Percentiles rank a stretch among this genome's conserved stretches.
Conservation (phyloP, 2,329 filamentous ascomycete species). For the Talaromyces islandicus region DNA sequence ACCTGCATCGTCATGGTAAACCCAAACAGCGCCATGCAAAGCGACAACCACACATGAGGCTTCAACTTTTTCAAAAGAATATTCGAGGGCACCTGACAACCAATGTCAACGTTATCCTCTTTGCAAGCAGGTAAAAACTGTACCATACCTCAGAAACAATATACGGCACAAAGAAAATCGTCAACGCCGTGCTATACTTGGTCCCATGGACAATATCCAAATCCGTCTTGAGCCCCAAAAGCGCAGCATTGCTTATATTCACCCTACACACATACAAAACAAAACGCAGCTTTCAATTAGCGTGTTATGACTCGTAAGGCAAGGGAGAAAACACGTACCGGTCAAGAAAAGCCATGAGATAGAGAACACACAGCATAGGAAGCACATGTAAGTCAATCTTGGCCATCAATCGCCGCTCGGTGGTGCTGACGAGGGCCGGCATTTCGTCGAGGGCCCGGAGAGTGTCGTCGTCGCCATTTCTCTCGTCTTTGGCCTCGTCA, state of each 20-base stretch:
- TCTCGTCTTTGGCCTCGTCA: not conserved
- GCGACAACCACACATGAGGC: slow-evolving; percentile 65
- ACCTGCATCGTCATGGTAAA: slow-evolving; percentile 54
- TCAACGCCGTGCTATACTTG: slow-evolving; percentile 69
- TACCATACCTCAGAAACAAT: slow-evolving; percentile 45
- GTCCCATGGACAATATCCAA: slow-evolving; percentile 48
- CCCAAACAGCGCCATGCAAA: slow-evolving; percentile 82
- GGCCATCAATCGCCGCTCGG: slow-evolving; percentile 58
- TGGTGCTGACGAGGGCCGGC: slow-evolving; percentile 24
- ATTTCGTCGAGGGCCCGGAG: not conserved
- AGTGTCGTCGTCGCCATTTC: not conserved
- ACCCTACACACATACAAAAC: slow-evolving; percentile 43
- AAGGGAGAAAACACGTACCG: slow-evolving; percentile 25
- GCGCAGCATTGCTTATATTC: slow-evolving; percentile 72
- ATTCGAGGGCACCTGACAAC: slow-evolving; percentile 62
- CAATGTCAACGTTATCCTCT: slow-evolving; percentile 61
- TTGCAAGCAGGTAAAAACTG: not conserved
- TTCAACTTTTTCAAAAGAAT: slow-evolving; percentile 63
- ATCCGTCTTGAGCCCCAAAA: slow-evolving; percentile 60
- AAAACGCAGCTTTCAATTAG: not conserved
- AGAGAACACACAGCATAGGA: slow-evolving; percentile 67
- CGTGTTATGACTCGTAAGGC: not conserved
- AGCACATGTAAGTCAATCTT: slow-evolving; percentile 68
- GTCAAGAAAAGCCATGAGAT: slow-evolving; percentile 62
- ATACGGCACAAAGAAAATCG: slow-evolving; percentile 79